Percentiles rank a stretch among this genome's conserved stretches.
These are phyloP conservation scores for Coleophoma crateriformis DNA, from an alignment of 2,329 filamentous ascomycete genomes.

Conservation along the genomic window DNA sequence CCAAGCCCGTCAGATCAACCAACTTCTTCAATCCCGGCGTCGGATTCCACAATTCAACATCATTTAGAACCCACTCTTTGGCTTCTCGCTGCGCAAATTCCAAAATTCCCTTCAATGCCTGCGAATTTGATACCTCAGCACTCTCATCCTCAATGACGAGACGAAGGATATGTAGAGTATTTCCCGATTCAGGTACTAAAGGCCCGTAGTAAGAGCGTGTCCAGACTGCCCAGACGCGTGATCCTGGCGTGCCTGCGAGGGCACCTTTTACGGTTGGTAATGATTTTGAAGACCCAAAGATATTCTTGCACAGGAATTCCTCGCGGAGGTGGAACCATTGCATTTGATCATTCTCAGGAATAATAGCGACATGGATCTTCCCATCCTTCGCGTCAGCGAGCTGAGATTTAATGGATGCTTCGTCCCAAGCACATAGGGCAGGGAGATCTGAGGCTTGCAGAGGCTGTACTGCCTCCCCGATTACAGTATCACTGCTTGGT, in stretches of 20 bases:
- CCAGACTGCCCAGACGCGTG: constrained; percentile 71
- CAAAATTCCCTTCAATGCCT: constrained; percentile 58
- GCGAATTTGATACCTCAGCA: constrained; percentile 36
- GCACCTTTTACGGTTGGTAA: constrained; percentile 63
- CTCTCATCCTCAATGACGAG: constrained; percentile 56
- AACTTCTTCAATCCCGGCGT: constrained; percentile 43
- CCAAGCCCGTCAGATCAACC: constrained; percentile 41
- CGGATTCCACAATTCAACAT: constrained; percentile 83
- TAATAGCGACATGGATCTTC: constrained; percentile 55
- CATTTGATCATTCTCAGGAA: constrained; percentile 63
- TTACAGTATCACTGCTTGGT: constrained; percentile 25
- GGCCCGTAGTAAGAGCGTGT: constrained; percentile 59
- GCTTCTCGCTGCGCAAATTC: constrained; percentile 66
- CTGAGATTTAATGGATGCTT: constrained; percentile 49
- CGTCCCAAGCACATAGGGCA: constrained; percentile 58
- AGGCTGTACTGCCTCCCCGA: constrained; percentile 17
- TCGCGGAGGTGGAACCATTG: constrained; percentile 78
- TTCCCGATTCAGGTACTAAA: constrained; percentile 40
- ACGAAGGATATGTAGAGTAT: constrained; percentile 65
- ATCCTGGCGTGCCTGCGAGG: constrained; percentile 43
- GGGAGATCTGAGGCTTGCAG: constrained; percentile 57
- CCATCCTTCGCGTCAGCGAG: constrained; percentile 36
- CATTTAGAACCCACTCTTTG: constrained; percentile 60
- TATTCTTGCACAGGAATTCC: constrained; percentile 64
- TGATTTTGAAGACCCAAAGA: constrained; percentile 42